Conservation (phyloP, 139 green algal species). For the Picochlorum sp. region DNA sequence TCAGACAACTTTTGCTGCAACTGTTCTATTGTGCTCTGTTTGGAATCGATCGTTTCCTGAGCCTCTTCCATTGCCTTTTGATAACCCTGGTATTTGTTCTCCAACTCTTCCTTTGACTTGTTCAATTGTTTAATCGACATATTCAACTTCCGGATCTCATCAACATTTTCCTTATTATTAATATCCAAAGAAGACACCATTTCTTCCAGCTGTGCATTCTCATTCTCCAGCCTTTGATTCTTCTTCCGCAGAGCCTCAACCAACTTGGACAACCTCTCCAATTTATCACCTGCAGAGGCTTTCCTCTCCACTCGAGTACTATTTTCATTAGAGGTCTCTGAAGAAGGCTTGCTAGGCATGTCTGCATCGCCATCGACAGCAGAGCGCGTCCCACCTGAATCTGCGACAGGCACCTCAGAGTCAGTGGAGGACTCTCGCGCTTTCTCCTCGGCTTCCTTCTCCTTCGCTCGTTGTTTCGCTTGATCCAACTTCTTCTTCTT, state of each 20-base stretch:
- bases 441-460: too few species aligned
- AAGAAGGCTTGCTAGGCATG: too few species aligned
- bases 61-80: conserved; percentile 6
- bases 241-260: conserved; percentile 52
- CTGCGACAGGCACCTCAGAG: too few species aligned
- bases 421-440: too few species aligned
- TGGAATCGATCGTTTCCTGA: conserved; percentile 6
- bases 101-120: conserved; percentile 13
- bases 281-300: not conserved
- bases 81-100: conserved; percentile 16
- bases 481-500: too few species aligned
- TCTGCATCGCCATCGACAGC: too few species aligned
- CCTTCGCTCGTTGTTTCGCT: too few species aligned
- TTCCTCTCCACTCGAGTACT: not conserved
- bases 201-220: conserved; percentile 72
- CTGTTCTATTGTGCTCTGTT: conserved; percentile 9
- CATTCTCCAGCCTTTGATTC: conserved; percentile 33
- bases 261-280: conserved; percentile 1
- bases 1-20: conserved; percentile 18
- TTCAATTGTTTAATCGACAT: conserved; percentile 25
- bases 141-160: conserved; percentile 30
- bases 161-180: conserved; percentile 17
- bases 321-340: too few species aligned
- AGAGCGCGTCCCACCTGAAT: too few species aligned
- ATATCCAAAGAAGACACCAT: conserved; percentile 50